phyloP scores from a whole-genome alignment of 768 basidiomycete species.

The Rhodosporidiobolus sp. region DNA sequence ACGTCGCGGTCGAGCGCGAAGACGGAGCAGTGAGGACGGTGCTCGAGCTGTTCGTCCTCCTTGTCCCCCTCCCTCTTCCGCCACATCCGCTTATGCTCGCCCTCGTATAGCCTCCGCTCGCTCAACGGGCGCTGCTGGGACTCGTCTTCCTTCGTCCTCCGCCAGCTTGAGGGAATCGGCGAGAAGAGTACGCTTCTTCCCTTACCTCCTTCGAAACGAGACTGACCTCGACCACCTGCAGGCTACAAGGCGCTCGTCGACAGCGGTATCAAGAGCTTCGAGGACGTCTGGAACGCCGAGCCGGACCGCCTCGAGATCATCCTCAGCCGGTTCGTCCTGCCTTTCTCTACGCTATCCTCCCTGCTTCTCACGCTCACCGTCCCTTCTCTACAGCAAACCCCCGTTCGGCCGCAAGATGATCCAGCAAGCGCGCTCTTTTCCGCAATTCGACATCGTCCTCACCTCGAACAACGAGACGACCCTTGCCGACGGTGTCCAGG shows the following conservation, averaged over 20 bases:
- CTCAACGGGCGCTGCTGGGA: conserved; percentile 88
- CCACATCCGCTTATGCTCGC: not conserved
- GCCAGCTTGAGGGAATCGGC: conserved; percentile 85
- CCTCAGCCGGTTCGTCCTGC: conserved; percentile 27
- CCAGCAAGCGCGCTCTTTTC: conserved; percentile 24
- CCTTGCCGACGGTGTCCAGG: conserved; percentile 17
- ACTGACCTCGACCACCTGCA: not conserved
- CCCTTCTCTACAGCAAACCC: conserved; percentile 18
- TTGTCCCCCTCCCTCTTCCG: not conserved
- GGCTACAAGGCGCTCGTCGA: conserved; percentile 32
- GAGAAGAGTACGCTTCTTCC: conserved; percentile 58
- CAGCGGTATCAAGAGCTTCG: conserved; percentile 26
- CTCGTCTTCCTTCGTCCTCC: conserved; percentile 73
- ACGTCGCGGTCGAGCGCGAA: conserved; percentile 66
- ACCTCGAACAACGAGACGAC: conserved; percentile 8
- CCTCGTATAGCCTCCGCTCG: conserved; percentile 60
- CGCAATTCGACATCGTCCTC: conserved; percentile 26
- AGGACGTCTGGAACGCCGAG: conserved; percentile 22
- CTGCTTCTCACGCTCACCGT: not conserved
- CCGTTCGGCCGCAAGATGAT: conserved; percentile 31
- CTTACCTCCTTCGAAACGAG: too few relatives aligned
- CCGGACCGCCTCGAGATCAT: conserved; percentile 30
- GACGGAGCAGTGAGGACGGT: conserved; percentile 70
- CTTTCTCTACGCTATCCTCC: too few relatives aligned
- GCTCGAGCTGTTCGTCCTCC: conserved; percentile 63